Base-by-base conservation (phyloP, 805 yeast genomes). In the Yarrowia osloensis region DNA sequence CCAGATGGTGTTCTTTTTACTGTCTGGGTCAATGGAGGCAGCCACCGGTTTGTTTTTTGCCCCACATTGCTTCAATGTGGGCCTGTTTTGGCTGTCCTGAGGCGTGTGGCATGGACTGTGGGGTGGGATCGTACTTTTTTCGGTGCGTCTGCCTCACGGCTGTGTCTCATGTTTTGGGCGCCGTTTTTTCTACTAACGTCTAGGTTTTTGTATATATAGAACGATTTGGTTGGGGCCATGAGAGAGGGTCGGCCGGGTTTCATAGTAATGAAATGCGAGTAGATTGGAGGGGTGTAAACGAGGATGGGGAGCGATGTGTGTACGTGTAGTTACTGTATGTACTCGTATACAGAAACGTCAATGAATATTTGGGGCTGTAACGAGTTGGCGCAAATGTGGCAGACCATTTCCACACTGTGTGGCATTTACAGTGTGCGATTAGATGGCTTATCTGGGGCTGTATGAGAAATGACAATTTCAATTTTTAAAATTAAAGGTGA, bases 161-260 rank as follows among this genome's bases (percentile, higher is more conserved):
- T 12, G 35, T 33, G 17, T 33, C 35, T 33, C 15, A 12, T 13
- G 4, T 15, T 15, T 15, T 13, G 29, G 13, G 17, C 19, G 13
- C 29, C 13, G 19, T 28, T 28, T 28, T 28, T 21, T 50, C 40
- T 50, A 50, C 57, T 50, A 50, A 50, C 57, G 28, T 50, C 57
- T 50, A 50, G 57, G 57, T 33, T 29, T 49, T 49, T 49, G 57
- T 50, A 50, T 50, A 49, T 49, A 50, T 50, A 50, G 57, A 31
- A 50, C 55, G 26, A 29, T 17, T 31, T 44, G 49, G 49, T 42
- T 42, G 26, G 24, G 29, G 19, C 29, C 29, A 13, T 15, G 49
- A 44, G 47, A 31, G 15, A 13, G 55, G 26, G 33, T 19, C 17
- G 31, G 55, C 28, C 55, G 19, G 26, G 55, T 49, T 19, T 29